phyloP scores from a whole-genome alignment of 2,329 filamentous ascomycete genomes.

The Penicillium crustosum region DNA sequence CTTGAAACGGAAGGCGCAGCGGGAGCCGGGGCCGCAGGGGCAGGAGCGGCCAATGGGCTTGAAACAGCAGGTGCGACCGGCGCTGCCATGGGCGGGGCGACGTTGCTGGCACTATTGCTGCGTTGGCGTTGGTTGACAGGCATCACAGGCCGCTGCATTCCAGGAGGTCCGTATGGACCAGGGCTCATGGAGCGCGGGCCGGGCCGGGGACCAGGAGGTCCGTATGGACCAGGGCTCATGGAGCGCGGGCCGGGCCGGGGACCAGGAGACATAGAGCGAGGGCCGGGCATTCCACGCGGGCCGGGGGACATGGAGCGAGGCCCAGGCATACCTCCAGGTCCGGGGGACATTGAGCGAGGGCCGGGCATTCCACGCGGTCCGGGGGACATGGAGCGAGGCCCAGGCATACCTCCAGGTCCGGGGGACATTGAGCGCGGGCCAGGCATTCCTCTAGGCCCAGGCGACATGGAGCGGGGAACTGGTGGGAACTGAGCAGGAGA shows the following conservation, averaged over 20 bases:
- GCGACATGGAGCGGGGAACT: constrained; percentile 39
- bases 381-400: constrained; percentile 33
- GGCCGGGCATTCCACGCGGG: constrained; percentile 35
- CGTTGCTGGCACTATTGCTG: constrained; percentile 46
- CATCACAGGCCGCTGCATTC: constrained; percentile 43
- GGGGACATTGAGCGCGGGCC: constrained; percentile 37
- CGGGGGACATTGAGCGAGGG: constrained; percentile 37
- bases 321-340: constrained; percentile 27
- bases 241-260: constrained; percentile 32
- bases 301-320: constrained; percentile 31
- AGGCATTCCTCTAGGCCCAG: constrained; percentile 28
- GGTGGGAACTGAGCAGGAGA: constrained; percentile 38
- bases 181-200: constrained; percentile 42
- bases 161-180: constrained; percentile 44
- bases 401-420: constrained; percentile 26
- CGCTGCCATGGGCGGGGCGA: constrained; percentile 24
- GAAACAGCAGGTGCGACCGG: constrained; percentile 20
- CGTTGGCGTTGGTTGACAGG: constrained; percentile 40
- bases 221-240: too few species aligned
- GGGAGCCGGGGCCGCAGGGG: constrained; percentile 24
- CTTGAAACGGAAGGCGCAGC: constrained; percentile 27
- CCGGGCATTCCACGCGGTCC: constrained; percentile 35
- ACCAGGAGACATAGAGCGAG: constrained; percentile 36
- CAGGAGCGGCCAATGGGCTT: constrained; percentile 31
- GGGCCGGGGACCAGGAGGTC: constrained; percentile 37